These are phyloP conservation scores for Coccinonectria pachysandricola DNA, from an alignment of 2,329 filamentous ascomycete species.

Conservation along the genomic window DNA sequence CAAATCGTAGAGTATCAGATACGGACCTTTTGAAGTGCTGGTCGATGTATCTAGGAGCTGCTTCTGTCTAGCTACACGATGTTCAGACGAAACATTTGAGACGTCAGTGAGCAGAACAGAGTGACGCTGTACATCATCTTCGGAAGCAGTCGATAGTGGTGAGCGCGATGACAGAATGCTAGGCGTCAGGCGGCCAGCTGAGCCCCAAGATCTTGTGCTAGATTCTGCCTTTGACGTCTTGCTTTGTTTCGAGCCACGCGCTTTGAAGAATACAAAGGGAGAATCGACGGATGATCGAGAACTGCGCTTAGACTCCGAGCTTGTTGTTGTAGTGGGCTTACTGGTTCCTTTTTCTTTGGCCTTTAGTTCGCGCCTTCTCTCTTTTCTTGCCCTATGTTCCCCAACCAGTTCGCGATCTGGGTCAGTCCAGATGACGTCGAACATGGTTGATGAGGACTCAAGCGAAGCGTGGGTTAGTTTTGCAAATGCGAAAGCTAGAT, in stretches of 20 bases:
- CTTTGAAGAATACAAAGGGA: conserved; percentile 34
- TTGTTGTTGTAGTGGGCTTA: conserved; percentile 18
- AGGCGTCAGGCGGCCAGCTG: conserved; percentile 17
- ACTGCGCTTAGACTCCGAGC: conserved; percentile 33
- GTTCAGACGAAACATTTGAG: conserved; percentile 9
- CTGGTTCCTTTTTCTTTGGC: conserved; percentile 12
- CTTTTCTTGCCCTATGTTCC: conserved; percentile 41
- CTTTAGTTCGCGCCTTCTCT: conserved; percentile 24
- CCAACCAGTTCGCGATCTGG: conserved; percentile 42
- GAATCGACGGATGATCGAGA: conserved; percentile 31
- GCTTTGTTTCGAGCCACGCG: conserved; percentile 21
- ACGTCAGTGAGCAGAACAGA: conserved; percentile 8
- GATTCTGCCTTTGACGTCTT: conserved; percentile 11
- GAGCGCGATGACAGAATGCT: conserved; percentile 18
- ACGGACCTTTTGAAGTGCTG: too few relatives aligned
- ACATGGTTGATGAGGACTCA: conserved; percentile 32
- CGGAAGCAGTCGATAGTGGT: conserved; percentile 16
- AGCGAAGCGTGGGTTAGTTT: background rate
- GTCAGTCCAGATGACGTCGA: conserved; percentile 50
- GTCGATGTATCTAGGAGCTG: too few relatives aligned
- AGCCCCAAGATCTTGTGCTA: conserved; percentile 9
- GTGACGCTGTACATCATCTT: conserved; percentile 13
- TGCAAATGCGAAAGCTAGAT: background rate
- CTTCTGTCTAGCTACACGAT: too few relatives aligned
- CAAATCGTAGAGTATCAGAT: too few relatives aligned